Evolutionary conservation across 2,329 filamentous ascomycete genomes (phyloP).

Genomic region (Cytospora paraplurivora): DNA sequence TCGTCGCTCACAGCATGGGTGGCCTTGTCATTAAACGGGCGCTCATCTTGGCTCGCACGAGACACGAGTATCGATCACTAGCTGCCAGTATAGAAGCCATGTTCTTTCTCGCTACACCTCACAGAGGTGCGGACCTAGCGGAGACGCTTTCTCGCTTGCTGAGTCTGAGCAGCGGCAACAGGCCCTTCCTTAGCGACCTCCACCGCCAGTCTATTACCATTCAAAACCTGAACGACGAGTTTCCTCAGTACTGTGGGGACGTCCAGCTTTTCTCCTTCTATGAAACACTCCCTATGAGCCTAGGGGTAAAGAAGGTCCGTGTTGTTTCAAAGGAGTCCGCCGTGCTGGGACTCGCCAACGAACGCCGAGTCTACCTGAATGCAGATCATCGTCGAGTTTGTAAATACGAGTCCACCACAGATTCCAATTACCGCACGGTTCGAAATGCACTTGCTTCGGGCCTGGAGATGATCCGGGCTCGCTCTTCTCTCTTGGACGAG

Average conservation of each 20-base stretch:
- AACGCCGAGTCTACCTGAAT: constrained; percentile 35
- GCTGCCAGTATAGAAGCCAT: no score
- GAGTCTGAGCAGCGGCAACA: constrained; percentile 28
- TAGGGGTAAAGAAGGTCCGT: constrained; percentile 31
- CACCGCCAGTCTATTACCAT: constrained; percentile 34
- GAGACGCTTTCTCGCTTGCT: constrained; percentile 34
- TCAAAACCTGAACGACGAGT: constrained; percentile 40
- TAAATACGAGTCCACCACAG: constrained; percentile 32
- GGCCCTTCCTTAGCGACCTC: constrained; percentile 39
- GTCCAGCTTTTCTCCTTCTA: constrained; percentile 39
- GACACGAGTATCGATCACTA: no score
- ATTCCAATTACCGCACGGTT: constrained; percentile 35
- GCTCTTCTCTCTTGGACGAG: no score
- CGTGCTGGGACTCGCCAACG: constrained; percentile 36
- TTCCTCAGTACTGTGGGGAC: constrained; percentile 33
- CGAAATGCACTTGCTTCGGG: constrained; percentile 34
- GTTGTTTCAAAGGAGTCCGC: constrained; percentile 39
- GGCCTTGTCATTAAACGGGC: no score
- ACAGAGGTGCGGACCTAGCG: constrained; percentile 36
- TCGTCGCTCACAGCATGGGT: no score
- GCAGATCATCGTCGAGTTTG: constrained; percentile 38
- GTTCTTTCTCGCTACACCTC: no score
- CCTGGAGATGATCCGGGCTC: not conserved
- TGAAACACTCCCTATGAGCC: constrained; percentile 36
- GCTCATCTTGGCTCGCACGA: no score